These are phyloP conservation scores for Malus asiatica DNA, from an alignment of 306 rosid genomes.

Conservation along the genomic window DNA sequence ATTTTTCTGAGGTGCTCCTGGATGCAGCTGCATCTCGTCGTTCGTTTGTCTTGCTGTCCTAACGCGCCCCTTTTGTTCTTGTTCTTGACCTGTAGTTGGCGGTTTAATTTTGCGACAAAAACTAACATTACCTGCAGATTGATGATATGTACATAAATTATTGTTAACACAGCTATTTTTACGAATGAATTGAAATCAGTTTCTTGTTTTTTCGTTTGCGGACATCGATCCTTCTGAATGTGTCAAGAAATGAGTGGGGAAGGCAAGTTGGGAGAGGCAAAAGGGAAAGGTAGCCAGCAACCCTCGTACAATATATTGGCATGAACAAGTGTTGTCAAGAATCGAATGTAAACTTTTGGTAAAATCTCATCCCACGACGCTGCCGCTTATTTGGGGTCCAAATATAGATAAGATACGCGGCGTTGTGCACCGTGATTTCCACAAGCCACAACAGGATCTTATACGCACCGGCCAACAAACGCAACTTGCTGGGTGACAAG, in stretches of 20 bases:
- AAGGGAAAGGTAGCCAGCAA: too few species aligned
- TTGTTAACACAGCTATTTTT: background rate
- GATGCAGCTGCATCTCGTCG: background rate
- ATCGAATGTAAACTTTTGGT: background rate
- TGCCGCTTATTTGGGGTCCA: background rate
- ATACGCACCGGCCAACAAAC: background rate
- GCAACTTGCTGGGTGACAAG: background rate
- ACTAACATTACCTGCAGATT: background rate
- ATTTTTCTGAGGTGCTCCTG: conserved; percentile 12
- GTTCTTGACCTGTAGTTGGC: background rate
- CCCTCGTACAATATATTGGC: too few species aligned
- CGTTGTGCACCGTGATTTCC: conserved; percentile 3
- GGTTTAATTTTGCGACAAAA: background rate
- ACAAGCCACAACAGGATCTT: background rate
- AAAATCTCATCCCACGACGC: background rate
- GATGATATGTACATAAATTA: background rate
- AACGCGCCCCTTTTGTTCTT: background rate
- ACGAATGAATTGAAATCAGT: too few species aligned
- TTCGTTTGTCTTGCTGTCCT: background rate
- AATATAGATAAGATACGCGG: background rate
- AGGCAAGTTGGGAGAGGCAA: too few species aligned
- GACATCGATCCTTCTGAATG: background rate
- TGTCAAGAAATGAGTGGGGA: too few species aligned
- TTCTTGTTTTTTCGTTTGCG: too few species aligned
- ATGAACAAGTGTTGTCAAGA: too few species aligned